phyloP scores from a whole-genome alignment of 2,329 filamentous ascomycete species.

The Botrytis hyacinthi region DNA sequence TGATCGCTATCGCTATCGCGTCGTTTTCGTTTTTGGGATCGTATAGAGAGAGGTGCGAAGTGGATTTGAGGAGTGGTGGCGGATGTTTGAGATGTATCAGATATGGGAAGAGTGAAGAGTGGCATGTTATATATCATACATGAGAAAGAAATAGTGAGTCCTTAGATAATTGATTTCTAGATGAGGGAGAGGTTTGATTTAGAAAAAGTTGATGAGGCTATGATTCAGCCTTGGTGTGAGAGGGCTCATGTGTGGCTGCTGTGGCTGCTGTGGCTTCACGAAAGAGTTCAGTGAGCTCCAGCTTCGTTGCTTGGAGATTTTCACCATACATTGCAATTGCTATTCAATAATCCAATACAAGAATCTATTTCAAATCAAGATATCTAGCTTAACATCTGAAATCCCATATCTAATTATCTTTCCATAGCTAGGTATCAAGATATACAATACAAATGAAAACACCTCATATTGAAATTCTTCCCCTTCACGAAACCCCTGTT shows the following conservation, averaged over 20 bases:
- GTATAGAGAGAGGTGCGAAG: conserved; percentile 24
- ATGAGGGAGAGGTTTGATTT: background rate
- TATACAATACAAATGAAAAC: background rate
- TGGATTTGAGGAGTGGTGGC: conserved; percentile 20
- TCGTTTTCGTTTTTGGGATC: conserved; percentile 20
- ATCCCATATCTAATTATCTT: too few relatives aligned
- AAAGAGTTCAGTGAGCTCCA: background rate
- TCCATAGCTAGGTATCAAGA: background rate
- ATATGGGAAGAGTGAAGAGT: conserved; percentile 32
- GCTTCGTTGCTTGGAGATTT: background rate
- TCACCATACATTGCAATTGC: conserved; percentile 11
- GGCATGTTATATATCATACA: conserved; percentile 25
- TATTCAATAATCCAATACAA: conserved; percentile 24
- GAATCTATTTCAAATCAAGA: conserved; percentile 30
- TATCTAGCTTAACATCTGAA: background rate
- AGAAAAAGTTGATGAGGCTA: background rate
- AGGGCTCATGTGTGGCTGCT: background rate
- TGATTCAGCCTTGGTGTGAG: background rate
- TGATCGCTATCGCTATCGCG: conserved; percentile 6
- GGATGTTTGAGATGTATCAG: conserved; percentile 22
- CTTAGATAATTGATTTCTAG: background rate
- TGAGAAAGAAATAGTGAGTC: too few relatives aligned
- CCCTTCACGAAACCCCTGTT: background rate
- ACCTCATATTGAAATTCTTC: background rate
- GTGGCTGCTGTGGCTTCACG: background rate